These are phyloP conservation scores for Dactylellina haptotyla DNA, from an alignment of 2,329 filamentous ascomycete species.

Conservation along the genomic window DNA sequence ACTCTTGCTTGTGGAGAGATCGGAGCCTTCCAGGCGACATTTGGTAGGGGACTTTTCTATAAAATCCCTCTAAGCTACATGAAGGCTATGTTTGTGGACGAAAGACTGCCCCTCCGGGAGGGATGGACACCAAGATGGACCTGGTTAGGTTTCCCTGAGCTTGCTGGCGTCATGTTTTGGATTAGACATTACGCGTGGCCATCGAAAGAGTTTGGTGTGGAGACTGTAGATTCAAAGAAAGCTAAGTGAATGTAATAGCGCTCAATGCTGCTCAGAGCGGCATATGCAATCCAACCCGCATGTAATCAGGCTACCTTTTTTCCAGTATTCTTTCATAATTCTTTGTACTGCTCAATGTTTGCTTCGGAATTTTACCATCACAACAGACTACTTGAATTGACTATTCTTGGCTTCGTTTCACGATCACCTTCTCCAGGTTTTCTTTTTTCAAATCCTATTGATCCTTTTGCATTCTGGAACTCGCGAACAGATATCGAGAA, in stretches of 20 bases:
- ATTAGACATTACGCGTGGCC: slow-evolving; percentile 12
- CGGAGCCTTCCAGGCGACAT: slow-evolving; percentile 25
- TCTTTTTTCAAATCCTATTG: not conserved
- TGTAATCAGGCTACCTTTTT: not conserved
- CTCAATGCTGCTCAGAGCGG: not conserved
- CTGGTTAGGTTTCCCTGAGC: slow-evolving; percentile 12
- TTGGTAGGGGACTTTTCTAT: slow-evolving; percentile 6
- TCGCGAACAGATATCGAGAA: not conserved
- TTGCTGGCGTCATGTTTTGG: slow-evolving; percentile 7
- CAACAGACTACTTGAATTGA: not conserved
- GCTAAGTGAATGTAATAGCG: not conserved
- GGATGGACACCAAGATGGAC: slow-evolving; percentile 18
- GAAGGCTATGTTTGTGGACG: slow-evolving; percentile 36
- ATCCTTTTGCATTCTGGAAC: not conserved
- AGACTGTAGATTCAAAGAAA: not conserved
- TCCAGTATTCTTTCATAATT: not conserved
- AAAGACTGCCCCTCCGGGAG: slow-evolving; percentile 30
- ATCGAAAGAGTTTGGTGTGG: slow-evolving; percentile 14
- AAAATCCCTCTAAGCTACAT: slow-evolving; percentile 28
- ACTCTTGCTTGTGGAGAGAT: slow-evolving; percentile 46
- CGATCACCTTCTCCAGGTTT: not conserved
- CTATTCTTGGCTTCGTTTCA: not conserved
- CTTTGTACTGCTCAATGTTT: not conserved
- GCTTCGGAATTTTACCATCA: not conserved
- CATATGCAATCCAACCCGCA: not conserved